Evolutionary conservation across 257 asterid species (phyloP).

Genomic region (Jacaranda mimosifolia): DNA sequence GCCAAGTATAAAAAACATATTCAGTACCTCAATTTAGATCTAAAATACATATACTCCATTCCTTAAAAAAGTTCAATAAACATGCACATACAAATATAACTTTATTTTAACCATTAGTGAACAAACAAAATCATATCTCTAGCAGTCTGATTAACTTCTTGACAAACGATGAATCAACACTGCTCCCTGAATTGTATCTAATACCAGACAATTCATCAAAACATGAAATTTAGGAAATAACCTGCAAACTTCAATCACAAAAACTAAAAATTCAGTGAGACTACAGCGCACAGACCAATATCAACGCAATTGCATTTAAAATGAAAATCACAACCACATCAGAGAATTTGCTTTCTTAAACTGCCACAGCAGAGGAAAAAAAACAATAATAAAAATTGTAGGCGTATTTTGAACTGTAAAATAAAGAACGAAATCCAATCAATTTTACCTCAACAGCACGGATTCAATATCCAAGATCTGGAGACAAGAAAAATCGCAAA

Average conservation of each 20-base stretch:
- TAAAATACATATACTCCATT: not conserved
- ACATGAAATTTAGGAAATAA: slow-evolving; percentile 14
- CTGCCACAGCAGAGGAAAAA: not conserved
- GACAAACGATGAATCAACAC: slow-evolving; percentile 1
- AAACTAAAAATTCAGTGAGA: slow-evolving; percentile 24
- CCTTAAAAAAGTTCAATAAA: not conserved
- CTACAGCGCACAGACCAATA: not conserved
- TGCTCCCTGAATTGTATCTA: slow-evolving; percentile 14
- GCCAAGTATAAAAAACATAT: not conserved
- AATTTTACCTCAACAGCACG: slow-evolving; percentile 35
- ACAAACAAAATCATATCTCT: not conserved
- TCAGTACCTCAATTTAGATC: not conserved
- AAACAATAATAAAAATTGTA: not conserved
- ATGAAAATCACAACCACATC: slow-evolving; percentile 2
- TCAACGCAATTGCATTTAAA: not conserved
- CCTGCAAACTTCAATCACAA: slow-evolving; percentile 8
- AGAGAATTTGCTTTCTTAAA: slow-evolving; percentile 10
- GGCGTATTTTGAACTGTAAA: not conserved
- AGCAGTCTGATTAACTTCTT: slow-evolving; percentile 7
- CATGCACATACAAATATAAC: not conserved
- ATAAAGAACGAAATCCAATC: not conserved
- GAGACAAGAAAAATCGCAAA: slow-evolving; percentile 1
- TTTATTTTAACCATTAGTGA: not conserved
- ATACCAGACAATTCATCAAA: slow-evolving; percentile 10
- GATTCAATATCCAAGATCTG: slow-evolving; percentile 27